These are phyloP conservation scores for Exophiala aquamarina DNA, from an alignment of 2,329 filamentous ascomycete genomes.

Conservation along the genomic window DNA sequence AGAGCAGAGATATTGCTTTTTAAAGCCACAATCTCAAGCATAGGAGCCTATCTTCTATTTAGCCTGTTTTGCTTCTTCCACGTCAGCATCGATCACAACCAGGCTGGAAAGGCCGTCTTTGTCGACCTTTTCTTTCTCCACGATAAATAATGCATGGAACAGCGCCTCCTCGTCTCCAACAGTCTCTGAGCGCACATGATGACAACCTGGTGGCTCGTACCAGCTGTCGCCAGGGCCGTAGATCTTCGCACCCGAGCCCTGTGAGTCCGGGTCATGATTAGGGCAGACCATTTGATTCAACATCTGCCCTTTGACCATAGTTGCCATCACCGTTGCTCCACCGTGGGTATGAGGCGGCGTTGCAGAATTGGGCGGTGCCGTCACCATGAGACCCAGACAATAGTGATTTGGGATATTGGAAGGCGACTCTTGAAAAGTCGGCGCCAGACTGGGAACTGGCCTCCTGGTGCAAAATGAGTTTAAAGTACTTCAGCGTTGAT, in stretches of 20 bases:
- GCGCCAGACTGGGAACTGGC: background rate
- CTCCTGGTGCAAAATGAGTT: background rate
- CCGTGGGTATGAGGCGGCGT: slow-evolving; percentile 49
- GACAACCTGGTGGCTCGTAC: slow-evolving; percentile 15
- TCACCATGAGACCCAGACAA: slow-evolving; percentile 1
- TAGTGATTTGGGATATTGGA: slow-evolving; percentile 5
- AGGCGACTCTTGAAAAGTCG: background rate
- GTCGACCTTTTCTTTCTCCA: slow-evolving; percentile 5
- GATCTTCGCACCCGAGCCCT: slow-evolving; percentile 4
- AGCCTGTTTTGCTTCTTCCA: background rate
- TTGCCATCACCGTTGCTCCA: slow-evolving; percentile 43
- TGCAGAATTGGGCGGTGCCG: background rate
- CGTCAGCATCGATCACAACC: slow-evolving; percentile 5
- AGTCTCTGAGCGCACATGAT: slow-evolving; percentile 11
- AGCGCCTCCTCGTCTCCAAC: slow-evolving; percentile 6
- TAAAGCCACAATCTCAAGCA: too few species aligned
- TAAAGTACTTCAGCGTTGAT: background rate
- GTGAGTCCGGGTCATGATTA: slow-evolving; percentile 33
- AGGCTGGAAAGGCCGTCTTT: background rate
- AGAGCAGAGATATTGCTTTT: too few species aligned
- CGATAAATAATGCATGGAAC: slow-evolving; percentile 6
- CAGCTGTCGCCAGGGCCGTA: slow-evolving; percentile 8
- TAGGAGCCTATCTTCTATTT: too few species aligned
- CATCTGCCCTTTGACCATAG: slow-evolving; percentile 41
- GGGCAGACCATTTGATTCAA: slow-evolving; percentile 53